Percentiles rank a stretch among this genome's conserved stretches.
Conservation (phyloP, 2,329 filamentous ascomycete species). For the Epichloe aotearoae region DNA sequence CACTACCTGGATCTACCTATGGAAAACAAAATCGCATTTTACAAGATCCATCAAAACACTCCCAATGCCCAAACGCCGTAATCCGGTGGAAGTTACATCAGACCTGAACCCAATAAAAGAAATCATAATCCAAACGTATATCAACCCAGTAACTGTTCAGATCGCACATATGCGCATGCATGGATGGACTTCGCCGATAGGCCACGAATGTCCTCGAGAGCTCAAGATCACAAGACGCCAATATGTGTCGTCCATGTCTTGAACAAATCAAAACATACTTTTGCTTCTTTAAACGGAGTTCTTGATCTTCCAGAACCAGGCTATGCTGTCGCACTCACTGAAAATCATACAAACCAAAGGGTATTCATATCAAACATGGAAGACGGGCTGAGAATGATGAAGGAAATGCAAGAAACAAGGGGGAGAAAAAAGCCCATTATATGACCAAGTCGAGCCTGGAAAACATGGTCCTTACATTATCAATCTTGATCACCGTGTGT, state of each 20-base stretch:
- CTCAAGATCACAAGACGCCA: background rate
- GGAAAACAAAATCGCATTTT: background rate
- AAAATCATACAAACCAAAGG: slow-evolving; percentile 9
- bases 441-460: background rate
- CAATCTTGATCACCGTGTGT: background rate
- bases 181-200: background rate
- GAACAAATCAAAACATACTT: slow-evolving; percentile 4
- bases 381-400: background rate
- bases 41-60: background rate
- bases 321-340: slow-evolving; percentile 8
- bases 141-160: background rate
- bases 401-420: background rate
- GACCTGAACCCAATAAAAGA: background rate
- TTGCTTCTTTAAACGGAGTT: background rate
- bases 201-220: slow-evolving; percentile 1
- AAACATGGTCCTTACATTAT: background rate
- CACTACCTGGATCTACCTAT: slow-evolving; percentile 10
- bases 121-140: slow-evolving; percentile 1
- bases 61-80: slow-evolving; percentile 6
- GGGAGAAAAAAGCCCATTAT: background rate
- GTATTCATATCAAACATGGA: slow-evolving; percentile 5
- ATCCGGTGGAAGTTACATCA: background rate
- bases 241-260: slow-evolving; percentile 2
- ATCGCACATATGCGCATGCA: background rate
- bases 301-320: slow-evolving; percentile 6